phyloP scores from a whole-genome alignment of 2,329 filamentous ascomycete genomes.

The Camptophora hylomeconis region DNA sequence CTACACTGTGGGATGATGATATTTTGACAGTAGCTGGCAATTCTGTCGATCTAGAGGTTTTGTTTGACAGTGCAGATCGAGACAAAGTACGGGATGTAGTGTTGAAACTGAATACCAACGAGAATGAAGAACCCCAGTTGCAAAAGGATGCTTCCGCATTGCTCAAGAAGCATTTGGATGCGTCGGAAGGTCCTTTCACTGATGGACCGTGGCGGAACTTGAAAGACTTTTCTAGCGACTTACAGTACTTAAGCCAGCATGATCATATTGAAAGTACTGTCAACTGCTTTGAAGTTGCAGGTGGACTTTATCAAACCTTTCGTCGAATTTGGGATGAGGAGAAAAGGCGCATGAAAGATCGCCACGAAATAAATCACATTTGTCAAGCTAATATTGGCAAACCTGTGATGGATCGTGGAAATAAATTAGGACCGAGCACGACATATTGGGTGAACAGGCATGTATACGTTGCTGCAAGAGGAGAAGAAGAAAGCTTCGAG shows the following conservation, averaged over 20 bases:
- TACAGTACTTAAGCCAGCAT: constrained; percentile 31
- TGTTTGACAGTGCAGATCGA: constrained; percentile 25
- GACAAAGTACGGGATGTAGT: constrained; percentile 31
- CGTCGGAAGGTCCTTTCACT: constrained; percentile 21
- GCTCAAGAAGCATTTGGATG: constrained; percentile 27
- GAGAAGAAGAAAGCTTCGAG: constrained; percentile 16
- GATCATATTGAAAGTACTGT: constrained; percentile 31
- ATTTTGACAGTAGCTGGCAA: constrained; percentile 32
- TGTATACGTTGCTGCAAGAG: constrained; percentile 16
- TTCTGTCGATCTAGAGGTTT: constrained; percentile 34
- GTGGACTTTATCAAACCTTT: constrained; percentile 29
- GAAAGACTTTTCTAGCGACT: constrained; percentile 28
- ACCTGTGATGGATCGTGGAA: constrained; percentile 27
- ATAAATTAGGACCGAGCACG: constrained; percentile 27
- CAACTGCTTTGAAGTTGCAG: constrained; percentile 34
- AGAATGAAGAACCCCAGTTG: constrained; percentile 25
- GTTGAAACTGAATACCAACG: constrained; percentile 29
- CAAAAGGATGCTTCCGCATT: constrained; percentile 31
- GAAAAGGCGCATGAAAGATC: constrained; percentile 20
- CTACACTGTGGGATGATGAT: constrained; percentile 34
- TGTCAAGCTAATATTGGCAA: constrained; percentile 29
- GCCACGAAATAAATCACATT: constrained; percentile 25
- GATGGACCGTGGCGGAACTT: constrained; percentile 24
- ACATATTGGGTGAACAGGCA: constrained; percentile 26
- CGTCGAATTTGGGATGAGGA: constrained; percentile 31